Conservation (phyloP, 192 early-diverging fungal genomes). For the Cladochytrium replicatum region DNA sequence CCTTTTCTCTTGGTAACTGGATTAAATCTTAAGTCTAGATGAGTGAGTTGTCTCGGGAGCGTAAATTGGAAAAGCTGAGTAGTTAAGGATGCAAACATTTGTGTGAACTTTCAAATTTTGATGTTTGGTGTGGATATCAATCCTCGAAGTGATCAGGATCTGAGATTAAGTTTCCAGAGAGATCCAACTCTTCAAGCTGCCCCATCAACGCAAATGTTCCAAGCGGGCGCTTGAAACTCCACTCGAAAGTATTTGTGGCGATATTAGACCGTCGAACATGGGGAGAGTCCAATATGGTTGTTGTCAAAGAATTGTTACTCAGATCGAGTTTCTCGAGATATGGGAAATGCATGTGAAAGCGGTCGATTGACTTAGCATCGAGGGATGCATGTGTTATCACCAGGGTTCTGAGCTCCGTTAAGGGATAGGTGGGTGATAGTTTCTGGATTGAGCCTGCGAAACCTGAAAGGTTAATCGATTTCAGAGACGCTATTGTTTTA, state of each 20-base stretch:
- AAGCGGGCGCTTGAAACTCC: too few relatives aligned
- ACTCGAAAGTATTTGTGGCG: background rate
- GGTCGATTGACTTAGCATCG: background rate
- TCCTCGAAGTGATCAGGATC: constrained; percentile 2
- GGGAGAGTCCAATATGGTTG: too few relatives aligned
- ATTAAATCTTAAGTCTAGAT: constrained; percentile 35
- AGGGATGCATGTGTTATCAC: background rate
- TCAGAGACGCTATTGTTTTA: constrained; percentile 6
- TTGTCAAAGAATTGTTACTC: constrained; percentile 43
- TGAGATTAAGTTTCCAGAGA: constrained; percentile 22
- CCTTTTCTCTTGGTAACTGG: constrained; percentile 30
- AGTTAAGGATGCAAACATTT: background rate
- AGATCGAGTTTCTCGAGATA: constrained; percentile 32
- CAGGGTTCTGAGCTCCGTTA: constrained; percentile 4
- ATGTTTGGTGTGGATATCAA: constrained; percentile 2
- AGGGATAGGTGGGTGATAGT: constrained; percentile 1
- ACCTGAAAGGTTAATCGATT: constrained; percentile 18
- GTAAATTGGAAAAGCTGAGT: background rate
- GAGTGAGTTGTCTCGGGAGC: constrained; percentile 1
- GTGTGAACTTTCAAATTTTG: background rate
- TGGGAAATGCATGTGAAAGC: constrained; percentile 10
- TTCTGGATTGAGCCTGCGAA: background rate
- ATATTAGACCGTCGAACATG: too few relatives aligned
- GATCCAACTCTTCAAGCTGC: constrained; percentile 19
- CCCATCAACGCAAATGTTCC: background rate